Evolutionary conservation across 2,329 filamentous ascomycete genomes (phyloP).

Genomic region (Byssochlamys sp.): DNA sequence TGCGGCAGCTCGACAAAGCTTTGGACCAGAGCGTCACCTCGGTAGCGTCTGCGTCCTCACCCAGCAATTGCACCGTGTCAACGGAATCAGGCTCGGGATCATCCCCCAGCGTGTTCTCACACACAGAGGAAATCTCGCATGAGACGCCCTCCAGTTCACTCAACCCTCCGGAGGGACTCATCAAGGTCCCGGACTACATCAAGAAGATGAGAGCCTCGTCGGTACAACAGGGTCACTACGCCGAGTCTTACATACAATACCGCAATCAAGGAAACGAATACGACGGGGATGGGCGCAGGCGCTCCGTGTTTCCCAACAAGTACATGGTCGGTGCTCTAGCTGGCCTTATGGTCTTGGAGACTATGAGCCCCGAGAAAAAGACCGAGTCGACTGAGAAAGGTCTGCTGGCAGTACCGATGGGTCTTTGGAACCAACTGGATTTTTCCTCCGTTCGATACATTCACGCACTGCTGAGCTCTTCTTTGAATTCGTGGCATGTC

Average conservation of each 20-base stretch:
- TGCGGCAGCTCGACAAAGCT: conserved; percentile 67
- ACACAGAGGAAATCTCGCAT: conserved; percentile 25
- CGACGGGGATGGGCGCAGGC: conserved; percentile 35
- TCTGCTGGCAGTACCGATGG: conserved; percentile 55
- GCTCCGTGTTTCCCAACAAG: conserved; percentile 54
- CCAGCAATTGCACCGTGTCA: conserved; percentile 29
- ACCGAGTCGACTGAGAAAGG: conserved; percentile 55
- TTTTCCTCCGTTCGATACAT: conserved; percentile 15
- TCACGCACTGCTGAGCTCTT: conserved; percentile 16
- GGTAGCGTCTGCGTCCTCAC: conserved; percentile 30
- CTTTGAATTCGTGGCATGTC: conserved; percentile 30
- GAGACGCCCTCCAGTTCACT: conserved; percentile 22
- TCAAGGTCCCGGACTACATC: conserved; percentile 36
- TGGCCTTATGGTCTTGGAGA: conserved; percentile 83
- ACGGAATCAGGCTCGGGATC: conserved; percentile 26
- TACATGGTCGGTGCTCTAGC: conserved; percentile 89
- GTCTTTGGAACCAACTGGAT: conserved; percentile 40
- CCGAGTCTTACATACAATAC: conserved; percentile 31
- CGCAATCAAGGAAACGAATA: conserved; percentile 12
- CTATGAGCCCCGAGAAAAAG: conserved; percentile 59
- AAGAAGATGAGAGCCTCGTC: conserved; percentile 31
- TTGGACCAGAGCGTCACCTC: conserved; percentile 32
- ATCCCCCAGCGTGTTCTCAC: conserved; percentile 34
- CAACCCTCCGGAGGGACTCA: conserved; percentile 33
- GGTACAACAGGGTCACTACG: conserved; percentile 24